Evolutionary conservation across 176 grass and related monocot species (phyloP).

Genomic region (Aegilops bicornis): DNA sequence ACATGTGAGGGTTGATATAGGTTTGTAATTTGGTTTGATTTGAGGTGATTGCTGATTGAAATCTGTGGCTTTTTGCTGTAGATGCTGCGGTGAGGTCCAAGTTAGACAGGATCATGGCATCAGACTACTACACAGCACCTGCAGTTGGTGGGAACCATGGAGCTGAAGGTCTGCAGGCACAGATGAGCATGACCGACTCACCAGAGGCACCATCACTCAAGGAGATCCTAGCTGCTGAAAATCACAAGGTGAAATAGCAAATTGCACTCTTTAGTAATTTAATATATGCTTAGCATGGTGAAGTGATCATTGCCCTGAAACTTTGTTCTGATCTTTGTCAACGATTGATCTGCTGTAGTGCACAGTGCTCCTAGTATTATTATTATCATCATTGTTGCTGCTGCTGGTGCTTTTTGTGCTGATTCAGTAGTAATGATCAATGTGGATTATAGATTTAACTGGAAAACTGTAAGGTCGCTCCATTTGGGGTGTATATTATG

Average conservation of each 20-base stretch:
- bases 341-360: neutral
- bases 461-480: too few relatives aligned
- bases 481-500: neutral
- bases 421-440: too few relatives aligned
- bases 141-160: conserved; percentile 51
- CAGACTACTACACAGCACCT: conserved; percentile 64
- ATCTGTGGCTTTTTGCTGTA: neutral
- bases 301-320: conserved; percentile 21
- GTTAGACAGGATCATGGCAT: conserved; percentile 54
- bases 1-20: conserved; percentile 53
- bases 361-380: neutral
- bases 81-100: conserved; percentile 83
- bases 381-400: neutral
- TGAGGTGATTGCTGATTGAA: neutral
- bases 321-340: neutral
- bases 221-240: conserved; percentile 9
- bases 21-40: conserved; percentile 2
- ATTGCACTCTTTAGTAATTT: neutral
- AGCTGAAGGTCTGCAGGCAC: conserved; percentile 1
- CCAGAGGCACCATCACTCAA: conserved; percentile 7
- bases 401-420: neutral
- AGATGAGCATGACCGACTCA: neutral
- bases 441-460: too few relatives aligned
- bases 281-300: too few relatives aligned
- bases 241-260: conserved; percentile 25